Base-by-base conservation (phyloP, 257 asterid species). In the Mitragyna speciosa region DNA sequence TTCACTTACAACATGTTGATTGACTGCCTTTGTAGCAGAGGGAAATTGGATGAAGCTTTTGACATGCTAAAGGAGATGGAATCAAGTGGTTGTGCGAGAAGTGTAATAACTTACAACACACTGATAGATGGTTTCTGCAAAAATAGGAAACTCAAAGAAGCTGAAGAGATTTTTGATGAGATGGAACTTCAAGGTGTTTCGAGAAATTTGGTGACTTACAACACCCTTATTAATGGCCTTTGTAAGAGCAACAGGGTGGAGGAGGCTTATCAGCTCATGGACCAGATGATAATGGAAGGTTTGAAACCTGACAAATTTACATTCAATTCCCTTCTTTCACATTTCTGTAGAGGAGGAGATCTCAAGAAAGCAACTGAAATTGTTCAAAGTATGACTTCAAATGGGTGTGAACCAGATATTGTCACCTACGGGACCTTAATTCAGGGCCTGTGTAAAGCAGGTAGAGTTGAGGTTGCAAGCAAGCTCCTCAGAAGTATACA, bases 211-310 rank as follows among this genome's bases (percentile, higher is more conserved):
- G 89, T 93, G 22, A 93, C 99, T 0, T 95, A 92, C 78, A 95
- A 95, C 85, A 93, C 98, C 41, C 94, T 95, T 31, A 89, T 95
- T 72, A 93, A 93, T 67, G 98, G 99, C 47, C 94, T 95, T 28
- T 88, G 93, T n/a, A 93, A 91, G 87, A 82, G 85, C 80, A 84
- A 78, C 81, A 87, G 97, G 75, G 91, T 93, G 69, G 98, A 92
- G 69, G 98, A 95, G 20, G 98, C 99, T 31, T 83, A 92, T 83
- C 88, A 90, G 87, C 99, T 95, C 26, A 91, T 93, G 97, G 97
- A 93, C 67, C 99, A 91, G 84, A 91, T 95, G 98, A 86, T 93
- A 73, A 87, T 89, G 87, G 99, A 92, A 87, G 98, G 97, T 22
- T 56, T 91, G 64, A 91, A 84, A 79, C 97, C 98, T 19, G 97